Conservation (phyloP, 768 basidiomycete species). For the Coprinopsis sp. region DNA sequence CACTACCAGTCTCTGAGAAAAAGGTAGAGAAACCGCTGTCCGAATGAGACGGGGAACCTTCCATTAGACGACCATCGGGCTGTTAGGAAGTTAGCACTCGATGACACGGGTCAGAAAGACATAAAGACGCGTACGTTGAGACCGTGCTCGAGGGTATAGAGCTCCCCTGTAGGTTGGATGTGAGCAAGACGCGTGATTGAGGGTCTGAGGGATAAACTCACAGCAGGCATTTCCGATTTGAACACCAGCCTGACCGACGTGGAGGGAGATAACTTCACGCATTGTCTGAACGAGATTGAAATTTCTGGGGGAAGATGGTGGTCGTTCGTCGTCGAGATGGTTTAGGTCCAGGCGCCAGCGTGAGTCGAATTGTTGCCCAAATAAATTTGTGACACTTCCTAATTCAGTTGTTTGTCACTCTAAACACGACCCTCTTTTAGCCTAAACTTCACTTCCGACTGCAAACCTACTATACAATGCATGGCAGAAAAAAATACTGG, state of each 20-base stretch:
- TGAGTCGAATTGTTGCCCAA: conserved; percentile 1
- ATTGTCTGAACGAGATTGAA: conserved; percentile 29
- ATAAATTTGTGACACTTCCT: conserved; percentile 6
- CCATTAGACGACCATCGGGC: conserved; percentile 92
- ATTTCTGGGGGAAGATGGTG: neutral
- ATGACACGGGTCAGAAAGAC: conserved; percentile 14
- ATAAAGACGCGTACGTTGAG: conserved; percentile 67
- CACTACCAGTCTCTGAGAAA: conserved; percentile 96
- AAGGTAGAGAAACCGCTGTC: conserved; percentile 98
- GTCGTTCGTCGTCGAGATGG: neutral
- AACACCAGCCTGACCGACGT: conserved; percentile 98
- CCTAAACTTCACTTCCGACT: no score
- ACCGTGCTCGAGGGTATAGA: conserved; percentile 98
- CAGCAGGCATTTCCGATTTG: conserved; percentile 99
- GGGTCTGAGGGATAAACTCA: conserved; percentile 41
- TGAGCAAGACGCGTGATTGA: conserved; percentile 2
- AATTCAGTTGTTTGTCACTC: neutral
- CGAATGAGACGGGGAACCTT: conserved; percentile 66
- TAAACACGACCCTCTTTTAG: no score
- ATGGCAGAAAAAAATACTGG: no score
- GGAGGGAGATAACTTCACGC: conserved; percentile 97
- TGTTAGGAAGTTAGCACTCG: conserved; percentile 26
- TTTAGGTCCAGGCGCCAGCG: neutral
- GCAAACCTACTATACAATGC: no score
- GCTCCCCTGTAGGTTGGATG: conserved; percentile 64